phyloP scores from a whole-genome alignment of 352 stramenopile species.

The Phytopythium oedochilum region DNA sequence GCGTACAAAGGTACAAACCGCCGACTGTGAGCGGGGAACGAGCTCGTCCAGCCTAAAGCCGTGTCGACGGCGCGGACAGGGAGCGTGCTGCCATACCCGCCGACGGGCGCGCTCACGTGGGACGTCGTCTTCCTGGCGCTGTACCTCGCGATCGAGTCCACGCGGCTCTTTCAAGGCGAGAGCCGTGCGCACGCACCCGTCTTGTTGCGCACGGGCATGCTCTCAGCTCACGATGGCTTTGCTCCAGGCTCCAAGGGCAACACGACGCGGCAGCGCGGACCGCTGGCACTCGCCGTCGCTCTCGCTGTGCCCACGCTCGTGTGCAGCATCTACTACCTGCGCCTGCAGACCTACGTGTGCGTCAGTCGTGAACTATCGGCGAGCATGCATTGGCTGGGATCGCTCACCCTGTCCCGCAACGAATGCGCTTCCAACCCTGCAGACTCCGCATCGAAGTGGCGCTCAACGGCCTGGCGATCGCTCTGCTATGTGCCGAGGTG shows the following conservation, averaged over 20 bases:
- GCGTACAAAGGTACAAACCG: constrained; percentile 57
- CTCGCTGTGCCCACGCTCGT: constrained; percentile 49
- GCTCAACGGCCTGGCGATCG: constrained; percentile 58
- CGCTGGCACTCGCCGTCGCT: constrained; percentile 50
- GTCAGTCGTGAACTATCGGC: too few relatives aligned
- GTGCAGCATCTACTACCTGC: constrained; percentile 71
- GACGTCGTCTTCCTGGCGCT: constrained; percentile 60
- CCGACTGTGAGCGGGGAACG: too few relatives aligned
- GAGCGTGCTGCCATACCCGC: constrained; percentile 39
- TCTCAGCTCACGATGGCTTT: not conserved
- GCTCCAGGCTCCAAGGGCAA: constrained; percentile 74
- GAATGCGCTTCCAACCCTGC: not conserved
- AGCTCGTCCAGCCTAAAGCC: not conserved
- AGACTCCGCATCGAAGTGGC: constrained; percentile 59
- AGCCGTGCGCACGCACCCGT: not conserved
- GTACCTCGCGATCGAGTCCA: constrained; percentile 53
- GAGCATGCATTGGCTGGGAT: not conserved
- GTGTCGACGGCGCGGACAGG: constrained; percentile 14
- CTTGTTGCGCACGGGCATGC: too few relatives aligned
- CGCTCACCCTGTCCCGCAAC: not conserved
- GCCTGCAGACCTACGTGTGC: constrained; percentile 77
- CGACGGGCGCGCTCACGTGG: constrained; percentile 44
- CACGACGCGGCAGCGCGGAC: constrained; percentile 54
- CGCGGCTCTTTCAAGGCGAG: constrained; percentile 64
- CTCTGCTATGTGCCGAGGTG: constrained; percentile 49